Conservation (phyloP, 2,329 filamentous ascomycete genomes). For the Aspergillus sp. region DNA sequence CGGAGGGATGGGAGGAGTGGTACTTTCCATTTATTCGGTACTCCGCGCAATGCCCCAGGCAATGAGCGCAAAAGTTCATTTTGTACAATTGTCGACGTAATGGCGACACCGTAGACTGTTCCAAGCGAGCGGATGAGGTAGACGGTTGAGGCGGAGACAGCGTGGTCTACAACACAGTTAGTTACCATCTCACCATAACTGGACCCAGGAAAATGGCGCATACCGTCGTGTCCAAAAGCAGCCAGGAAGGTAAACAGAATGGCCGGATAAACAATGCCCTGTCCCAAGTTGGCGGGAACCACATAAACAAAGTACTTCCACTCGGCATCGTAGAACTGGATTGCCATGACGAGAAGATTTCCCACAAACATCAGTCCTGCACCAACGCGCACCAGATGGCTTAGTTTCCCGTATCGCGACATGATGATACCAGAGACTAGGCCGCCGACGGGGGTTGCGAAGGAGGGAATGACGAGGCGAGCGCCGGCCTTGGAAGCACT, state of each 20-base stretch:
- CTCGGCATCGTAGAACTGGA: conserved; percentile 42
- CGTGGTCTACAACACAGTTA: conserved; percentile 51
- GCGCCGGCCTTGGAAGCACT: conserved; percentile 46
- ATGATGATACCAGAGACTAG: conserved; percentile 47
- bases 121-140: conserved; percentile 65
- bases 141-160: conserved; percentile 61
- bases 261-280: conserved; percentile 48
- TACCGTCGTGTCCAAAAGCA: conserved; percentile 62
- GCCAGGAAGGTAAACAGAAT: conserved; percentile 63
- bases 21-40: conserved; percentile 61
- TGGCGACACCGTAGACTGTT: conserved; percentile 64
- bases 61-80: conserved; percentile 59
- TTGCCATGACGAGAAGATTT: conserved; percentile 41
- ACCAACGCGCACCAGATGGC: conserved; percentile 41
- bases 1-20: conserved; percentile 23
- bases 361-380: conserved; percentile 46
- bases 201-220: conserved; percentile 13
- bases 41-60: conserved; percentile 53
- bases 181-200: not conserved
- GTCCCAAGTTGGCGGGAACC: conserved; percentile 48
- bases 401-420: conserved; percentile 48
- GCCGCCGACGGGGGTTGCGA: conserved; percentile 47
- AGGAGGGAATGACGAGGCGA: conserved; percentile 46
- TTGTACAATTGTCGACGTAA: conserved; percentile 63
- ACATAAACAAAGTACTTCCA: conserved; percentile 50